phyloP scores from a whole-genome alignment of 345 rosid species.

The Boechera stricta region DNA sequence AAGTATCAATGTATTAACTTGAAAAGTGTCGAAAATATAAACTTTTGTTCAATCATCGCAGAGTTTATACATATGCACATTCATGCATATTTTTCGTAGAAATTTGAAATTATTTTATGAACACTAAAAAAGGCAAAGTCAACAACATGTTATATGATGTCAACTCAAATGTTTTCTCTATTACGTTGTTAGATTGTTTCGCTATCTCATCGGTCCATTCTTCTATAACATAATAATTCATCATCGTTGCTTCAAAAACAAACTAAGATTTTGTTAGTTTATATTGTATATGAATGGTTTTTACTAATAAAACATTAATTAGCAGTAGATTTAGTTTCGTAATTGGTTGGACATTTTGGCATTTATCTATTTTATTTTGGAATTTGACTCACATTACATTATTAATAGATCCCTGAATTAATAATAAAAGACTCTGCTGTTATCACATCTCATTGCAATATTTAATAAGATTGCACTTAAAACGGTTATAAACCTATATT shows the following conservation, averaged over 20 bases:
- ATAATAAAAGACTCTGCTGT: neutral
- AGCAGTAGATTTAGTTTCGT: neutral
- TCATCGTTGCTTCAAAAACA: neutral
- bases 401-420: neutral
- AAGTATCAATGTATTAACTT: slow-evolving; percentile 1
- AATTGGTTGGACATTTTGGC: neutral
- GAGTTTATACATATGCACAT: neutral
- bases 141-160: neutral
- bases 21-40: neutral
- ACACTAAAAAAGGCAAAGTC: neutral
- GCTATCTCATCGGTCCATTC: neutral
- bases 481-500: slow-evolving; percentile 22
- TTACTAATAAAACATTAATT: no score
- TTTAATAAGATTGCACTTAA: neutral
- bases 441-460: slow-evolving; percentile 15
- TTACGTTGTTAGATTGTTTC: neutral
- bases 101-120: neutral
- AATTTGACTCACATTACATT: neutral
- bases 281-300: no score
- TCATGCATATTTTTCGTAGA: neutral
- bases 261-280: neutral
- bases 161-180: neutral
- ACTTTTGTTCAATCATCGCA: neutral
- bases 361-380: neutral
- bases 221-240: neutral